Evolutionary conservation across 2,329 filamentous ascomycete genomes (phyloP).

Genomic region (Pseudocercospora vitis): DNA sequence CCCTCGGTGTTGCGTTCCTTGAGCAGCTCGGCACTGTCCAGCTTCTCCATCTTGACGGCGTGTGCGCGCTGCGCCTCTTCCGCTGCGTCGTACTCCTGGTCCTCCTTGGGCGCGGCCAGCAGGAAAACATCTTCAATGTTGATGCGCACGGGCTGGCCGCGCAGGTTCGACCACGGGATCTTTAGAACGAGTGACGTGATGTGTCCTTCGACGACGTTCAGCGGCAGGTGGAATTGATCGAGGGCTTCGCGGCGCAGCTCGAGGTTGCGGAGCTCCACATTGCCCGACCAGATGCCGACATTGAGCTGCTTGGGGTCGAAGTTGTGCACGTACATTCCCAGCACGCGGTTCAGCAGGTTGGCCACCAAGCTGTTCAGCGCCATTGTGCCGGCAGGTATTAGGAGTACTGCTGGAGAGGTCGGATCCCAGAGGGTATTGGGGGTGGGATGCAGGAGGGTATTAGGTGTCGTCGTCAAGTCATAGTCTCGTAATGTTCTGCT

Average conservation of each 20-base stretch:
- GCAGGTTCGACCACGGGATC: constrained; percentile 96
- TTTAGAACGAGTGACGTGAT: constrained; percentile 86
- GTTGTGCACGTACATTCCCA: constrained; percentile 99
- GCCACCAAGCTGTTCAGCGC: constrained; percentile 88
- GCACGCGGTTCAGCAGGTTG: constrained; percentile 95
- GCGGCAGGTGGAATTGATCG: constrained; percentile 91
- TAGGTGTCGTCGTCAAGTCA: not conserved
- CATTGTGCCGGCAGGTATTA: constrained; percentile 69
- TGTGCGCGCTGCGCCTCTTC: constrained; percentile 87
- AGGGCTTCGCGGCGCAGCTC: constrained; percentile 92
- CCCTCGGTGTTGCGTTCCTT: constrained; percentile 92
- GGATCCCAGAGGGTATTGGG: constrained; percentile 68
- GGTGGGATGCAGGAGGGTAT: not conserved
- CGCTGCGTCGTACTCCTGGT: constrained; percentile 86
- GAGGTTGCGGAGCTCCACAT: constrained; percentile 91
- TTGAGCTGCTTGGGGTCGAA: constrained; percentile 98
- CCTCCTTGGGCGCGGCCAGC: constrained; percentile 90
- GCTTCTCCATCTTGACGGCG: constrained; percentile 96
- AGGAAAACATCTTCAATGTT: constrained; percentile 97
- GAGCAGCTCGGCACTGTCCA: constrained; percentile 91
- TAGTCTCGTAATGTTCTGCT: not conserved
- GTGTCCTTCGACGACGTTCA: constrained; percentile 95
- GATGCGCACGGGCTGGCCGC: constrained; percentile 90
- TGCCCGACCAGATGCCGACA: constrained; percentile 97
- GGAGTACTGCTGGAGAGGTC: too few relatives aligned